Base-by-base conservation (phyloP, 352 stramenopile species). In the Phytophthora pini region DNA sequence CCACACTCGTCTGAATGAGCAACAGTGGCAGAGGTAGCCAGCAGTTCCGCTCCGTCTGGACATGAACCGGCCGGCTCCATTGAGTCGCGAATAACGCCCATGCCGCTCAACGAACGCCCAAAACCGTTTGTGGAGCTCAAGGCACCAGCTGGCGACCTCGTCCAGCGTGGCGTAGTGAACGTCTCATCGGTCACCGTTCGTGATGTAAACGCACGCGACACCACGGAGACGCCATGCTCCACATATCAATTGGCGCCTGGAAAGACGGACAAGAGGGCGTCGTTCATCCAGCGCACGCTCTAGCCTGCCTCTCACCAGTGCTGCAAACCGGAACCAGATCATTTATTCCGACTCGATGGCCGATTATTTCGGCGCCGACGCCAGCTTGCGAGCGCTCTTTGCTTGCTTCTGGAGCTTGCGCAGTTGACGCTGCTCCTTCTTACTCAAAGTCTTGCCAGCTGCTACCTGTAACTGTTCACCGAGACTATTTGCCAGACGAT, bases 391-490 rank as follows among this genome's bases (percentile, higher is more conserved):
- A 63, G 47, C 48, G 34, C 51, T 64, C 41, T 36, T 76, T 12
- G 43, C 49, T 9, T 51, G 48, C 32, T 73, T 82, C 49, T 71
- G 44, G 15, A 59, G 63, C 32, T 74, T 82, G 38, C 68, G 68
- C 15, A 76, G 45, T 59, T 79, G 67, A 13, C 76, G 76, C 39
- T 76, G 64, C 52, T 79, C 74, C 60, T 80, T 88, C 64, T 84
- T 88, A 46, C 76, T 88, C 39, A 73, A 2, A 2, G 57, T 46
- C n/a, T 64, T 65, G 20, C 27, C 50, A 44, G 3, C 51, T 65
- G 41, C 39, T 47, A 77, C 27, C 26, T 72, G 46, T 52, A 77
- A 34, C 26, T 77, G 50, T 49, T 61, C 50, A 55, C 26, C 34
- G 15, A 82, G 48, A 47, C 39, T 29, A 41, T 20, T 62, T 45